Evolutionary conservation across 1,139 yeast species (phyloP).

Genomic region (Saccharomycopsis hybrid): DNA sequence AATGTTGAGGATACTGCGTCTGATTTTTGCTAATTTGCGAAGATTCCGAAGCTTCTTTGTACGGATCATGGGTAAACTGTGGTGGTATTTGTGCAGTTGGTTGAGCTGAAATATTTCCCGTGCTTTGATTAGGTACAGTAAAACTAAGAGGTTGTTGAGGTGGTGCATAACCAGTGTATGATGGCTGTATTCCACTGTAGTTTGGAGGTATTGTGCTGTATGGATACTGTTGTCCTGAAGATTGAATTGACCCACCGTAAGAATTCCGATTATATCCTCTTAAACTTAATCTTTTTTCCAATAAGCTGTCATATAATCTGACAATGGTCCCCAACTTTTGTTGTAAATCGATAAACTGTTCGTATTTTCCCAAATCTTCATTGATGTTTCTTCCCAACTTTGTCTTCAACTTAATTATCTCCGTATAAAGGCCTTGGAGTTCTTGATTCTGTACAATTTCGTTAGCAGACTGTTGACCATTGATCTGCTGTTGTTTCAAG

Average conservation of each 20-base stretch:
- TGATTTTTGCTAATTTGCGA: slow-evolving; percentile 1
- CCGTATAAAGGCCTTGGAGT: slow-evolving; percentile 57
- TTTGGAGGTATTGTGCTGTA: slow-evolving; percentile 1
- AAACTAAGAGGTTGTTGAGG: not conserved
- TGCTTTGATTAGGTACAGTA: not conserved
- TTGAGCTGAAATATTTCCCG: not conserved
- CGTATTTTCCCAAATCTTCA: slow-evolving; percentile 60
- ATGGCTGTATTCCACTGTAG: slow-evolving; percentile 8
- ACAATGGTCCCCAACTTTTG: slow-evolving; percentile 76
- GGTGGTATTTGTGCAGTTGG: slow-evolving; percentile 4
- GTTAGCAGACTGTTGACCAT: slow-evolving; percentile 26
- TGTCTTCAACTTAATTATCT: slow-evolving; percentile 64
- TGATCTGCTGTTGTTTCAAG: slow-evolving; percentile 36
- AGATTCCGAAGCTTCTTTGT: slow-evolving; percentile 8
- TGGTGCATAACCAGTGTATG: slow-evolving; percentile 7
- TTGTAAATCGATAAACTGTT: slow-evolving; percentile 67
- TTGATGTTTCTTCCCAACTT: slow-evolving; percentile 63
- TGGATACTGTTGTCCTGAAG: not conserved
- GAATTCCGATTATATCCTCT: slow-evolving; percentile 16
- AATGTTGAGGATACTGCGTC: too few relatives aligned
- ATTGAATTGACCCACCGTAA: not conserved
- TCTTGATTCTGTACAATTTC: slow-evolving; percentile 55
- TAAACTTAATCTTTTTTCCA: slow-evolving; percentile 54
- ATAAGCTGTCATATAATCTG: slow-evolving; percentile 67
- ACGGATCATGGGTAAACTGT: not conserved